phyloP scores from a whole-genome alignment of 805 yeast species.

The Starmera caribaea region DNA sequence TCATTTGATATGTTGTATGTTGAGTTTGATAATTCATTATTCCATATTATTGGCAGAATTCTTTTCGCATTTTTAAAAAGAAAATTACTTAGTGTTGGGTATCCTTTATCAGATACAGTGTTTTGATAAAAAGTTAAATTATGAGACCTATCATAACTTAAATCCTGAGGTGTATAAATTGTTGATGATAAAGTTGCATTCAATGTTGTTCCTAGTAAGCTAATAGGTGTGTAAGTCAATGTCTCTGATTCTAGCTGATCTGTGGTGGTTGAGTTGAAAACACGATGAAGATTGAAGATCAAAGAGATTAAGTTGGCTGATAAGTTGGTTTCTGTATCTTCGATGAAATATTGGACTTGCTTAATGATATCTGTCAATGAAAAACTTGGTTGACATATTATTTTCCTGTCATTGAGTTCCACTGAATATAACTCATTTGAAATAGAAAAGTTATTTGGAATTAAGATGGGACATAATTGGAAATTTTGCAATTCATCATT shows the following conservation, averaged over 20 bases:
- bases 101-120: constrained; percentile 14
- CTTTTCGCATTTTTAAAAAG: constrained; percentile 26
- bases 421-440: constrained; percentile 1
- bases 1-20: constrained; percentile 20
- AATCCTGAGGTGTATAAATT: constrained; percentile 22
- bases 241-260: no score
- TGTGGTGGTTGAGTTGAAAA: constrained; percentile 1
- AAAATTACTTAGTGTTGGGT: constrained; percentile 26
- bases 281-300: constrained; percentile 26
- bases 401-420: constrained; percentile 8
- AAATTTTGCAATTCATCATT: constrained; percentile 36
- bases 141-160: constrained; percentile 11
- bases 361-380: constrained; percentile 18
- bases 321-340: constrained; percentile 33
- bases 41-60: constrained; percentile 25
- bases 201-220: constrained; percentile 11
- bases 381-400: constrained; percentile 17
- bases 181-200: constrained; percentile 7
- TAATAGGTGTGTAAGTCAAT: no score
- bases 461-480: constrained; percentile 49
- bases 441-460: constrained; percentile 17
- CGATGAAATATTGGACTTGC: constrained; percentile 24
- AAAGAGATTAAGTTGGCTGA: constrained; percentile 35
- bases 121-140: constrained; percentile 11
- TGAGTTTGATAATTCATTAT: constrained; percentile 20